Conservation (phyloP, 805 yeast species). For the Priceomyces fermenticarens region DNA sequence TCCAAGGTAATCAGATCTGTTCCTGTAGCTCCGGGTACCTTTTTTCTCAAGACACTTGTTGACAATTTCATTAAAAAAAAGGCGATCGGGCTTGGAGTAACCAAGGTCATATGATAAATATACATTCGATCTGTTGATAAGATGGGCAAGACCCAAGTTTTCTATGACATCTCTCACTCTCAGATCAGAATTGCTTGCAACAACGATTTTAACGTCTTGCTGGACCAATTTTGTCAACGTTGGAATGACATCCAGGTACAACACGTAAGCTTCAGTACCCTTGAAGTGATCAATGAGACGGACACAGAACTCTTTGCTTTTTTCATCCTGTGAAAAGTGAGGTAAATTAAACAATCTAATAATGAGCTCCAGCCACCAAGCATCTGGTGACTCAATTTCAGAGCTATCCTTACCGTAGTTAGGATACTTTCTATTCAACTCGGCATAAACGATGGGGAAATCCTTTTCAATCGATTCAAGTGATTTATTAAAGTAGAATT, state of each 20-base stretch:
- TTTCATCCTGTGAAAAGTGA: conserved; percentile 11
- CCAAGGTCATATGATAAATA: conserved; percentile 60
- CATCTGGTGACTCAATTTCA: conserved; percentile 19
- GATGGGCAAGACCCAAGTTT: conserved; percentile 43
- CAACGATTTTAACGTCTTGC: conserved; percentile 35
- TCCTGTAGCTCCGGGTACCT: conserved; percentile 4
- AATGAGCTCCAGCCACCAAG: conserved; percentile 62
- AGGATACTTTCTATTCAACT: conserved; percentile 43
- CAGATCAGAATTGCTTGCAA: conserved; percentile 63
- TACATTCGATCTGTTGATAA: conserved; percentile 35
- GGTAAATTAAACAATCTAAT: conserved; percentile 39
- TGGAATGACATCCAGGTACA: conserved; percentile 53
- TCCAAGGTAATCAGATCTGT: conserved; percentile 10
- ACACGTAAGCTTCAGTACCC: conserved; percentile 48
- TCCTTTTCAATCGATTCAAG: conserved; percentile 20
- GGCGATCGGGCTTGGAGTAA: conserved; percentile 47
- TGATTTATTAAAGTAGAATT: conserved; percentile 39
- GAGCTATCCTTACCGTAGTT: conserved; percentile 54
- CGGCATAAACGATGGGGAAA: conserved; percentile 31
- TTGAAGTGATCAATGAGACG: conserved; percentile 49
- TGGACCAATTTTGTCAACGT: conserved; percentile 33
- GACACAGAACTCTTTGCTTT: conserved; percentile 37
- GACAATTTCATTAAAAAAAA: conserved; percentile 35
- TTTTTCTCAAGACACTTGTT: conserved; percentile 6
- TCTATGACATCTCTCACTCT: conserved; percentile 45